Conservation (phyloP, 2,329 filamentous ascomycete species). For the Fusarium sambucinum region DNA sequence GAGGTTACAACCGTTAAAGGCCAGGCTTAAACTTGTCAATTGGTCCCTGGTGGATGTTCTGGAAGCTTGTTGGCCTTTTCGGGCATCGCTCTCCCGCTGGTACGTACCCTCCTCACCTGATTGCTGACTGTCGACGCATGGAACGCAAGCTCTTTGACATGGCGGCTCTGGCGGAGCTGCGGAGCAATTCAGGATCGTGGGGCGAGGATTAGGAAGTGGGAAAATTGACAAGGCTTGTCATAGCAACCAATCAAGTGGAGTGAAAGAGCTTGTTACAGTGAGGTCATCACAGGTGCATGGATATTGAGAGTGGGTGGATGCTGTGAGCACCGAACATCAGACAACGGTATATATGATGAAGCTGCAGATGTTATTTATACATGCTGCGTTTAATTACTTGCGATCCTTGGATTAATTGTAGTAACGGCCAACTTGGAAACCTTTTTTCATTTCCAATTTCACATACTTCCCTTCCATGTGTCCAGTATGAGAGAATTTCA, state of each 20-base stretch:
- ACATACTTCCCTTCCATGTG: too few species aligned
- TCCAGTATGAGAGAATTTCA: conserved; percentile 47
- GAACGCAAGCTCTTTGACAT: conserved; percentile 26
- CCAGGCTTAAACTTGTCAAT: conserved; percentile 18
- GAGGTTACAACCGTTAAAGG: conserved; percentile 12
- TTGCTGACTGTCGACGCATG: neutral
- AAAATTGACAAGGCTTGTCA: conserved; percentile 7
- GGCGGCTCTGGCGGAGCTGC: too few species aligned
- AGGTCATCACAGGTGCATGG: conserved; percentile 43
- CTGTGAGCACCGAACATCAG: neutral
- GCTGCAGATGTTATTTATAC: conserved; percentile 6
- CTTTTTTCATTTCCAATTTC: too few species aligned
- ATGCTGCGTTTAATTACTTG: neutral
- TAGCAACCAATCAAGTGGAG: conserved; percentile 36
- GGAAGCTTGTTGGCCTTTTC: conserved; percentile 49
- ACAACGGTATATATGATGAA: conserved; percentile 6
- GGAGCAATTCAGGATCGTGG: conserved; percentile 4
- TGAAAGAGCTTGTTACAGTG: conserved; percentile 34
- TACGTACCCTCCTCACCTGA: conserved; percentile 42
- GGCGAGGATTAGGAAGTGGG: conserved; percentile 27
- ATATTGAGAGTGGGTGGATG: conserved; percentile 21
- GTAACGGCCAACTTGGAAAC: too few species aligned
- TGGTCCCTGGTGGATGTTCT: conserved; percentile 35
- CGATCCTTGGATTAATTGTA: neutral
- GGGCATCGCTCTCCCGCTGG: conserved; percentile 38